phyloP scores from a whole-genome alignment of 140 eudicot species.

The Oenanthe javanica region DNA sequence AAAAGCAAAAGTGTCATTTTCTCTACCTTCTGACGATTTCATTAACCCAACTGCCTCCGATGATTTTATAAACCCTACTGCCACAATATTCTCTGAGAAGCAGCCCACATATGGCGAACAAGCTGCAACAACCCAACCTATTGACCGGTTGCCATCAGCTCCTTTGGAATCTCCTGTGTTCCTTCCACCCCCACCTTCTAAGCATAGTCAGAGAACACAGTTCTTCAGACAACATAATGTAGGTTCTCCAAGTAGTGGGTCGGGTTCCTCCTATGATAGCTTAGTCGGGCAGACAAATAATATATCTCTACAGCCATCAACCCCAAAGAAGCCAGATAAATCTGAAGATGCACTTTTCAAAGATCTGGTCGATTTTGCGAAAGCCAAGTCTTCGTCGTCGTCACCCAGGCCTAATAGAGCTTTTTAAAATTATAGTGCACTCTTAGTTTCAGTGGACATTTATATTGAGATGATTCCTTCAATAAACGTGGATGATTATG shows the following conservation, averaged over 20 bases:
- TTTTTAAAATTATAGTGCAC: conserved; percentile 16
- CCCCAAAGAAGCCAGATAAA: conserved; percentile 49
- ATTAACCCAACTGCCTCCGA: conserved; percentile 31
- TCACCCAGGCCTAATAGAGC: conserved; percentile 47
- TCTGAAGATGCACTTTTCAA: conserved; percentile 74
- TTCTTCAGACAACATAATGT: conserved; percentile 50
- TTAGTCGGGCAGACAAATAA: conserved; percentile 72
- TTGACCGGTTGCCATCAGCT: conserved; percentile 28
- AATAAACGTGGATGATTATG: not conserved
- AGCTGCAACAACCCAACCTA: conserved; percentile 31
- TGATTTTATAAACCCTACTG: conserved; percentile 67
- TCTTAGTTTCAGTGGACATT: not conserved
- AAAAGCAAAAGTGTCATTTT: conserved; percentile 10
- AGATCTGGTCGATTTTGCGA: conserved; percentile 87
- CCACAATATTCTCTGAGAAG: conserved; percentile 41
- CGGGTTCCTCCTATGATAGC: conserved; percentile 53
- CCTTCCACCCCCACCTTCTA: conserved; percentile 78
- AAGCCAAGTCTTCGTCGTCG: conserved; percentile 69
- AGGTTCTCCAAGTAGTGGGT: conserved; percentile 23
- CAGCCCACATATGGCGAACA: conserved; percentile 27
- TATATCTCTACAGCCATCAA: conserved; percentile 52
- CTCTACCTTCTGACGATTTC: conserved; percentile 44
- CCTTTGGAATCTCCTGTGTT: conserved; percentile 39
- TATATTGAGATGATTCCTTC: not conserved
- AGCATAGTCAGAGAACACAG: conserved; percentile 67